Base-by-base conservation (phyloP, 352 stramenopile genomes). In the Globisporangium emineosum region DNA sequence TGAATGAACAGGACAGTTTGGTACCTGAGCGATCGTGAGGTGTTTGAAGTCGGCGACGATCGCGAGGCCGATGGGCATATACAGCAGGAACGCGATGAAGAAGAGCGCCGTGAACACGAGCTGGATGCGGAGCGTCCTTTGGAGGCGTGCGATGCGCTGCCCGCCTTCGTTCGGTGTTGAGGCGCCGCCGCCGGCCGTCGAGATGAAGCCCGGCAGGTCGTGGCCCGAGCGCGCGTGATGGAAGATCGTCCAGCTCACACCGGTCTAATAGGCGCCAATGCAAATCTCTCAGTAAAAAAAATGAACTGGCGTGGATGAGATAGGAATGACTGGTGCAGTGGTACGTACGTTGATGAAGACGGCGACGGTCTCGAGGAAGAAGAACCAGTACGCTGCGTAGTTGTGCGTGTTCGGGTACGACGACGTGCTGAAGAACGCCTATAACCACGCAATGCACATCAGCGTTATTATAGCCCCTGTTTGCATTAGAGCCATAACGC, bases 41-140 rank as follows among this genome's bases (percentile, higher is more conserved):
- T 72, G 73, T 35, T 77, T 65, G 43, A 76, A 77, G 2, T 58
- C 49, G 62, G 77, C 69, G 47, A 82, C 68, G 13, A 90, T 47
- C 0, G 78, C 75, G 19, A 90, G 62, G 4, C 80, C 80, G 40
- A 91, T 72, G n/a, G 82, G 82, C 25, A 91, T 69, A 40, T 90
- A 91, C 3, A 91, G 60, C 65, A 91, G 29, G 50, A 91, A 91
- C 7, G 73, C 80, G 53, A 88, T 68, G 56, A 85, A 80, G 64
- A 91, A 91, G 47, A 89, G 64, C 10, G 35, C 51, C 2, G 72
- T 70, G 40, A 66, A 82, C 21, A 67, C 65, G 0, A 69, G n/a
- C 47, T 87, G 78, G 37, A 80, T 64, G 64, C 62, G 60, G 37
- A 78, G 76, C 45, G 76, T 83, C 15, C 67, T 62, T 23, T 57